Evolutionary conservation across 1,284 basidiomycete species (phyloP).

Genomic region (Trichosporon coremiiforme): DNA sequence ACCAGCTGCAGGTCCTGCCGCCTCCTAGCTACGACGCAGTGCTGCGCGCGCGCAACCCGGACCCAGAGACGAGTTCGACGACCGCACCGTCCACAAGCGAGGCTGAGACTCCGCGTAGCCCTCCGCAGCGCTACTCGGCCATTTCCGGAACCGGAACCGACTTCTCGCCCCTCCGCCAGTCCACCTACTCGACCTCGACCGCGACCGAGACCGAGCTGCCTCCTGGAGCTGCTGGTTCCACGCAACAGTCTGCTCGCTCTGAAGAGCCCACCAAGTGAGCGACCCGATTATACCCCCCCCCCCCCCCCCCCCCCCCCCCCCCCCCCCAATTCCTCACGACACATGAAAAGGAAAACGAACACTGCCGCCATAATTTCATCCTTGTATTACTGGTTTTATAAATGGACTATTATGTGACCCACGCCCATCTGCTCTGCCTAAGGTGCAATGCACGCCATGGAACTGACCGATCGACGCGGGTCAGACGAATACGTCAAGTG

Average conservation of each 20-base stretch:
- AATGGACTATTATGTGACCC: constrained; percentile 12
- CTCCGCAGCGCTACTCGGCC: constrained; percentile 11
- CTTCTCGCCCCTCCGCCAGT: not conserved
- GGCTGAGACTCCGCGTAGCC: not conserved
- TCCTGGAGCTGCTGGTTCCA: not conserved
- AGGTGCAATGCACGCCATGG: not conserved
- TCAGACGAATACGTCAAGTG: not conserved
- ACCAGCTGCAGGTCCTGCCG: not conserved
- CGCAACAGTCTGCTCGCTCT: not conserved
- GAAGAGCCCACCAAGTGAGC: not conserved
- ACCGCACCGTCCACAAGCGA: not conserved
- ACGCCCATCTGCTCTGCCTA: not conserved
- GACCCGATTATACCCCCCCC: not conserved
- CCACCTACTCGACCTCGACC: not conserved
- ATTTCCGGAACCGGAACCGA: not conserved
- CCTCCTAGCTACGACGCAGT: constrained; percentile 10
- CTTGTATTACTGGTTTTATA: constrained; percentile 12
- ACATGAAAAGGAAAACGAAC: not conserved
- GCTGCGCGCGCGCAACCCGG: constrained; percentile 13
- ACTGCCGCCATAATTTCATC: not conserved
- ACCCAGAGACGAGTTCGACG: not conserved
- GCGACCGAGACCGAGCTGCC: not conserved
- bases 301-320: no score
- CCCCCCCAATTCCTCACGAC: constrained; percentile 5
- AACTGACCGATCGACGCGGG: not conserved